Base-by-base conservation (phyloP, 371 early-diverging fungal genomes). In the Paraphysoderma sedebokerense region DNA sequence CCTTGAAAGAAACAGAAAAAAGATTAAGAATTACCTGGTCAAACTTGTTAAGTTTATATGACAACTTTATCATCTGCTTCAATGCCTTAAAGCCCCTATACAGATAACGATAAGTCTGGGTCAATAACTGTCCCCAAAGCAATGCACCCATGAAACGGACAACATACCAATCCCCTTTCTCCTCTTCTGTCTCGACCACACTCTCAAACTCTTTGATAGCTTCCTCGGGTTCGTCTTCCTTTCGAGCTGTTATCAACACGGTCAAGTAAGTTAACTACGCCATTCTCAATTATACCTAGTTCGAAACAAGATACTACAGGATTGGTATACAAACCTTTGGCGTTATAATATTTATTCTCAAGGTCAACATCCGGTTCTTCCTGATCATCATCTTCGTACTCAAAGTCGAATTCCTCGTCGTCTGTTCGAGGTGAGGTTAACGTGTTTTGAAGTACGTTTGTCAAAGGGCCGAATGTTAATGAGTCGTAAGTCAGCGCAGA, bases 311-410 rank as follows among this genome's bases (percentile, higher is more conserved):
- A n/a, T 24, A 15, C 5, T 7, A 47, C 22, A 6, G 38, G 23
- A 7, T 52, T 17, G 9, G 1, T 28, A n/a, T n/a, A 32, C 39
- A 32, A 55, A 70, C 87, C 87, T 70, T 96, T 93, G 37, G 97
- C 93, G 53, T 78, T 83, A 63, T 93, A 93, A 65, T 93, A 96
- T 53, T 77, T 81, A 62, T 91, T 93, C 60, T 96, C 96, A 30
- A 92, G 60, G 41, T 83, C 85, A 8, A 87, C 79, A 49, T 86
- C 87, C 40, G 82, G 82, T 31, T 82, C 79, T 36, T 87, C 86
- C 45, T 80, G 81, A 60, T 82, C 89, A 38, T 72, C 70, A 47
- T 75, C 73, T 56, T 85, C 89, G 58, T 87, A 89, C 56, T 87
- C 89, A 60, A 86, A 92, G 53, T 85, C 92, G 47, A 82, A 88